phyloP scores from a whole-genome alignment of 2,329 filamentous ascomycete genomes.

The Tolypocladium ovalisporum region DNA sequence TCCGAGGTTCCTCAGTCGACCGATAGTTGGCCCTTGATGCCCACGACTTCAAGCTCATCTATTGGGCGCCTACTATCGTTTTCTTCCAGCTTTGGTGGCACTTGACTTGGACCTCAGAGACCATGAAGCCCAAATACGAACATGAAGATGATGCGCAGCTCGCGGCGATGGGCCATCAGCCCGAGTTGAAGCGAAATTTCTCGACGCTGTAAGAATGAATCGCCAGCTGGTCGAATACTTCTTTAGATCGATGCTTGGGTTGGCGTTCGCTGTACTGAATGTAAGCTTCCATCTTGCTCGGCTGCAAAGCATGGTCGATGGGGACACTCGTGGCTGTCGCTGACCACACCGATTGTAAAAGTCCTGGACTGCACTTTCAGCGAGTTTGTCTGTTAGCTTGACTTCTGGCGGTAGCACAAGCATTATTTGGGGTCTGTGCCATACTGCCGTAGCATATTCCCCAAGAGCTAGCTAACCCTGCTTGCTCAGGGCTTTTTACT shows the following conservation, averaged over 20 bases:
- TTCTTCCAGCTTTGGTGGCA: not conserved
- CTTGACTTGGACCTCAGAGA: not conserved
- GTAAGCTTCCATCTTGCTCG: slow-evolving; percentile 5
- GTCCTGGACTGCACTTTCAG: slow-evolving; percentile 34
- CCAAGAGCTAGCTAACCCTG: not conserved
- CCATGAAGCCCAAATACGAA: slow-evolving; percentile 7
- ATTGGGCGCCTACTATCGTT: not conserved
- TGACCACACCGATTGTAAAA: not conserved
- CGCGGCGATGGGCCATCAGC: slow-evolving; percentile 12
- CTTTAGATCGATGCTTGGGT: slow-evolving; percentile 25
- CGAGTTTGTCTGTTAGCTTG: slow-evolving; percentile 36
- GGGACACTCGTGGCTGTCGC: not conserved
- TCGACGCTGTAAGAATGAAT: slow-evolving; percentile 10
- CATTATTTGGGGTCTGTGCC: slow-evolving; percentile 55
- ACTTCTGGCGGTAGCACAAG: slow-evolving; percentile 57
- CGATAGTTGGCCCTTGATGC: not conserved
- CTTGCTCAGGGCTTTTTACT: slow-evolving; percentile 14
- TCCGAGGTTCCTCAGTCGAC: not conserved
- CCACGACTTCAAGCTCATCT: not conserved
- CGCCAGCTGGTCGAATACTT: not conserved
- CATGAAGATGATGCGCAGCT: slow-evolving; percentile 13
- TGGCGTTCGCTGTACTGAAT: slow-evolving; percentile 36
- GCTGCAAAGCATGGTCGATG: not conserved
- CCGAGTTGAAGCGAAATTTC: slow-evolving; percentile 14
- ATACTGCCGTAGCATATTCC: not conserved